Base-by-base conservation (phyloP, 2,329 filamentous ascomycete species). In the Gnomoniopsis sp. region DNA sequence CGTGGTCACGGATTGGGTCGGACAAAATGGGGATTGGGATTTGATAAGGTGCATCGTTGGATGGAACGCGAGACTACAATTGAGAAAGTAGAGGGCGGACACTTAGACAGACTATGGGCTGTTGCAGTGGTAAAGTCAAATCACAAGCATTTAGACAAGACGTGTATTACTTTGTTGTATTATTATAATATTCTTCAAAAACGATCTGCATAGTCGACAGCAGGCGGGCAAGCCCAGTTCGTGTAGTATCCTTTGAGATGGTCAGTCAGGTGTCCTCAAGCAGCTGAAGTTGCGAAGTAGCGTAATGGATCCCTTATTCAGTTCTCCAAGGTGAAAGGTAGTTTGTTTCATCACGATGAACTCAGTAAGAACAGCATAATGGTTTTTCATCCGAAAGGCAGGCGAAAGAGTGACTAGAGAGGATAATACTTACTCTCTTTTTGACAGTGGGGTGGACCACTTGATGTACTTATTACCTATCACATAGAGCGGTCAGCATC, bases 1-100 rank as follows among this genome's bases (percentile, higher is more conserved):
- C 60, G 87, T 98, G 48, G 88, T 98, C 26, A 95, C 89, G 62
- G 95, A 99, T 73, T 97, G 90, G 90, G 93, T 97, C 53, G 95
- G 95, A 2, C 79, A 87, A 61, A 81, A 87, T 62, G 92, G 88
- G 0, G 89, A 98, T 74, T 99, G 93, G 93, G 92, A 97, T 75
- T 74, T 98, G 56, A 85, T 96, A 38, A 84, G 88, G 63, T 90
- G 90, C 73, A 88, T 97, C 66, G 88, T 98, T 7, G 93, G 90
- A 7, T 93, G 96, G 91, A 99, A 99, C 71, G 84, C 88, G 23
- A 88, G 79, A 62, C 68, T 88, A 61, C 79, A 85, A 67, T 66
- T 81, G 55, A 78, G 75, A 66, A 43, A 14, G 22, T 54, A 55
- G 36, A 53, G 4, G 22, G 21, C 17, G 11, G 15, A 36, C 21